These are phyloP conservation scores for Yamadazyma laniorum DNA, from an alignment of 805 yeast species.

Conservation along the genomic window DNA sequence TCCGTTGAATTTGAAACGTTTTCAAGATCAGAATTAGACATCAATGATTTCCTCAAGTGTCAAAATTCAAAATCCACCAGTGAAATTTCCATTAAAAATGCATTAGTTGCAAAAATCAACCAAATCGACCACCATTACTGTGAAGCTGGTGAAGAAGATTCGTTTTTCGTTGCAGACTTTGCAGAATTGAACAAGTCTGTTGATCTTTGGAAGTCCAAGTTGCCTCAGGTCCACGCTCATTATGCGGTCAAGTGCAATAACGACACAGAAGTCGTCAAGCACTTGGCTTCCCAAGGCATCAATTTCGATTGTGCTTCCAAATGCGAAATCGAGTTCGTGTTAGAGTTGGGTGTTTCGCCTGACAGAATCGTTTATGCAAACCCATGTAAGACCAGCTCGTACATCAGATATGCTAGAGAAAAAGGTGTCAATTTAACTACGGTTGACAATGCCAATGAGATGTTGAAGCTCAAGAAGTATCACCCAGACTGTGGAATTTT, in stretches of 20 bases:
- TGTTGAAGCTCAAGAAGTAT: conserved; percentile 63
- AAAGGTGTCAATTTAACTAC: conserved; percentile 69
- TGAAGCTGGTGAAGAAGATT: conserved; percentile 74
- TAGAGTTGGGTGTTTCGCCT: conserved; percentile 62
- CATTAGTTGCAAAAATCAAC: conserved; percentile 5
- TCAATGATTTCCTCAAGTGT: neutral
- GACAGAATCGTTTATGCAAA: conserved; percentile 82
- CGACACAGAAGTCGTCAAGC: conserved; percentile 54
- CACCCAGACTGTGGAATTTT: conserved; percentile 72
- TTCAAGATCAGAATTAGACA: conserved; percentile 5
- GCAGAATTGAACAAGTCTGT: conserved; percentile 65
- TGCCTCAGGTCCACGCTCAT: conserved; percentile 81
- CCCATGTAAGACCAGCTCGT: conserved; percentile 89
- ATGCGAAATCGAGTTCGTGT: conserved; percentile 69
- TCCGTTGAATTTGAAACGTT: conserved; percentile 12
- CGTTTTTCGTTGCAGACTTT: conserved; percentile 86
- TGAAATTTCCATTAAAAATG: conserved; percentile 5
- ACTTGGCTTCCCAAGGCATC: conserved; percentile 60
- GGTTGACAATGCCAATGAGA: conserved; percentile 84
- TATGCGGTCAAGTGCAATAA: conserved; percentile 96
- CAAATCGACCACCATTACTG: conserved; percentile 55
- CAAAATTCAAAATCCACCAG: conserved; percentile 1
- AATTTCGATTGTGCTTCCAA: conserved; percentile 94
- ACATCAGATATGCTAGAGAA: conserved; percentile 66
- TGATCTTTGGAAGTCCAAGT: conserved; percentile 56